Percentiles rank a stretch among this genome's conserved stretches.
Evolutionary conservation across 768 basidiomycete species (phyloP).

Genomic region (Epithele typhae): DNA sequence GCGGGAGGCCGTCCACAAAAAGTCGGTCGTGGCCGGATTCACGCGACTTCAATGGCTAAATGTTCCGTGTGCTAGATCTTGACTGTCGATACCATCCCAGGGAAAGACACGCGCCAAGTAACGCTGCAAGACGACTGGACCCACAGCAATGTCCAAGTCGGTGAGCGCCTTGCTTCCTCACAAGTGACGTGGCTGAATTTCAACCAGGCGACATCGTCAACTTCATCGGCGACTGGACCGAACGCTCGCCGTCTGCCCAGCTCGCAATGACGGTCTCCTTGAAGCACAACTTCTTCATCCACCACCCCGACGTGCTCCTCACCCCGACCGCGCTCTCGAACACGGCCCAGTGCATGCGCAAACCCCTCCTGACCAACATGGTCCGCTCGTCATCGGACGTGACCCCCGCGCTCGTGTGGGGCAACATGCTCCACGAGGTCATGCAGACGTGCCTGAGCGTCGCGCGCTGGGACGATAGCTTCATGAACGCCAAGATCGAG

Average conservation of each 20-base stretch:
- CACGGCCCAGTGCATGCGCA: conserved; percentile 78
- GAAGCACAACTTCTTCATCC: conserved; percentile 67
- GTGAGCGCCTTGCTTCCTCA: conserved; percentile 29
- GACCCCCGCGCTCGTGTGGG: conserved; percentile 77
- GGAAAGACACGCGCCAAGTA: conserved; percentile 44
- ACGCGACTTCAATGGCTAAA: too few species aligned
- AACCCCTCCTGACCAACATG: conserved; percentile 72
- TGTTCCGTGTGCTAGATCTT: too few species aligned
- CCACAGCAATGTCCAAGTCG: conserved; percentile 52
- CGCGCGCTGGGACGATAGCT: conserved; percentile 57
- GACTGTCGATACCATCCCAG: too few species aligned
- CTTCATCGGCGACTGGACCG: conserved; percentile 49
- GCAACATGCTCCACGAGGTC: conserved; percentile 90
- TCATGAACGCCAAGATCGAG: conserved; percentile 57
- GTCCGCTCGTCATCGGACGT: conserved; percentile 55
- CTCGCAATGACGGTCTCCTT: conserved; percentile 56
- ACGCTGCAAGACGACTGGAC: conserved; percentile 79
- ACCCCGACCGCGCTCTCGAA: conserved; percentile 88
- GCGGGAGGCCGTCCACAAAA: too few species aligned
- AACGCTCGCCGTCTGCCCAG: conserved; percentile 26
- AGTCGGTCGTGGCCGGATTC: too few species aligned
- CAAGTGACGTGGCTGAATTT: background rate
- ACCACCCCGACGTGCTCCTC: conserved; percentile 88
- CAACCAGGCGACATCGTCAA: conserved; percentile 75
- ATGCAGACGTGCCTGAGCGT: conserved; percentile 74